These are phyloP conservation scores for Tardiomyces blankii DNA, from an alignment of 1,139 yeast species.

Conservation along the genomic window DNA sequence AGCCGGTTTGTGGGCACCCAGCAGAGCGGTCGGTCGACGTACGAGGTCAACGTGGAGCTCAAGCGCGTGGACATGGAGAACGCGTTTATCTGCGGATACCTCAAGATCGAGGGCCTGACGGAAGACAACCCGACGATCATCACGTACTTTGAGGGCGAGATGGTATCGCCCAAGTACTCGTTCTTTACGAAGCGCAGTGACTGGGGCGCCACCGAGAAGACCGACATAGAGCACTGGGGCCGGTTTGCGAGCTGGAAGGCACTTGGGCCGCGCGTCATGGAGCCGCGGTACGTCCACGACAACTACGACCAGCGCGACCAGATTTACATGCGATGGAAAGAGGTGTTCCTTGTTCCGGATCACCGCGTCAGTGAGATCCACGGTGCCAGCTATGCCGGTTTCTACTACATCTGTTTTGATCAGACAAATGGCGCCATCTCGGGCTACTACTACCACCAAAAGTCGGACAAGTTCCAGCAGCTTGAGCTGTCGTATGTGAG, in stretches of 20 bases:
- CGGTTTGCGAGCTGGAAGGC: slow-evolving; percentile 53
- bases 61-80: slow-evolving; percentile 54
- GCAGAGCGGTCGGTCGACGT: slow-evolving; percentile 55
- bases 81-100: slow-evolving; percentile 61
- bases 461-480: slow-evolving; percentile 69
- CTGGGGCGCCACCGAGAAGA: slow-evolving; percentile 56
- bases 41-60: slow-evolving; percentile 62
- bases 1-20: slow-evolving; percentile 60
- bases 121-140: slow-evolving; percentile 66
- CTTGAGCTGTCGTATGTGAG: slow-evolving; percentile 39
- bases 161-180: slow-evolving; percentile 50
- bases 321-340: slow-evolving; percentile 93
- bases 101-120: slow-evolving; percentile 73
- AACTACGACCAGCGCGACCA: slow-evolving; percentile 32
- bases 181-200: slow-evolving; percentile 35
- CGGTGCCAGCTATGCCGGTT: slow-evolving; percentile 90
- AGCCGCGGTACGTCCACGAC: slow-evolving; percentile 21
- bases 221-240: slow-evolving; percentile 82
- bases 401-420: slow-evolving; percentile 77
- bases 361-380: slow-evolving; percentile 42
- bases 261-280: slow-evolving; percentile 22
- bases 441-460: slow-evolving; percentile 73
- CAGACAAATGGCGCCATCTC: slow-evolving; percentile 62
- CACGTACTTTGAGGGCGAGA: slow-evolving; percentile 82
- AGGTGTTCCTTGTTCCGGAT: slow-evolving; percentile 75